These are phyloP conservation scores for Avena eriantha DNA, from an alignment of 176 grass and related monocot species.

Conservation along the genomic window DNA sequence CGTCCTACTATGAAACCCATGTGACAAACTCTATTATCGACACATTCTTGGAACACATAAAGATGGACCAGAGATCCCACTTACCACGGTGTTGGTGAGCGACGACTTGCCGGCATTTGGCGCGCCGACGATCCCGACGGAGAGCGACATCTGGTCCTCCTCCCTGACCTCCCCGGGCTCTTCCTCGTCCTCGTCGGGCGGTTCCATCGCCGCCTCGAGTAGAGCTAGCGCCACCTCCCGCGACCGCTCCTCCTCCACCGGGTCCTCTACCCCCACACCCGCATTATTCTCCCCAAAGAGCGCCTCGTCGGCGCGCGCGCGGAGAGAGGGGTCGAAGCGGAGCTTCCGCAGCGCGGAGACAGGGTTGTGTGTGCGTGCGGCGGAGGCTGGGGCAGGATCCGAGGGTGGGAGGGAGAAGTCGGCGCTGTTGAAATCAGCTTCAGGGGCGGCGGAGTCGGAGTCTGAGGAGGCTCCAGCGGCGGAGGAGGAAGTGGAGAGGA, in stretches of 20 bases:
- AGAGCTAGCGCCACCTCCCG: constrained; percentile 73
- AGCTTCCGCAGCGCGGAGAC: constrained; percentile 42
- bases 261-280: background rate
- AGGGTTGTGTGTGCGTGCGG: constrained; percentile 9
- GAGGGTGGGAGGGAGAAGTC: constrained; percentile 48
- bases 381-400: background rate
- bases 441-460: constrained; percentile 31
- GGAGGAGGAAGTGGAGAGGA: constrained; percentile 40
- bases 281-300: constrained; percentile 60
- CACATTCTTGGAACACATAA: background rate
- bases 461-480: constrained; percentile 40
- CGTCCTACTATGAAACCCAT: background rate
- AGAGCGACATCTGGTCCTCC: constrained; percentile 92
- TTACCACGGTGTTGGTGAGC: constrained; percentile 86
- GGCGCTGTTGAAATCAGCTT: constrained; percentile 51
- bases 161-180: constrained; percentile 68
- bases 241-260: constrained; percentile 56
- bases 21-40: background rate
- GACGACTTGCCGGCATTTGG: constrained; percentile 95
- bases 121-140: constrained; percentile 83
- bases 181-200: constrained; percentile 65
- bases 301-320: constrained; percentile 72
- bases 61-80: background rate
- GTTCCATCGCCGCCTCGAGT: constrained; percentile 78
- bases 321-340: constrained; percentile 70